Evolutionary conservation across 345 rosid genomes (phyloP), one percentile per base, ranked within the genome.

Genomic region (Heritiera fomes): DNA sequence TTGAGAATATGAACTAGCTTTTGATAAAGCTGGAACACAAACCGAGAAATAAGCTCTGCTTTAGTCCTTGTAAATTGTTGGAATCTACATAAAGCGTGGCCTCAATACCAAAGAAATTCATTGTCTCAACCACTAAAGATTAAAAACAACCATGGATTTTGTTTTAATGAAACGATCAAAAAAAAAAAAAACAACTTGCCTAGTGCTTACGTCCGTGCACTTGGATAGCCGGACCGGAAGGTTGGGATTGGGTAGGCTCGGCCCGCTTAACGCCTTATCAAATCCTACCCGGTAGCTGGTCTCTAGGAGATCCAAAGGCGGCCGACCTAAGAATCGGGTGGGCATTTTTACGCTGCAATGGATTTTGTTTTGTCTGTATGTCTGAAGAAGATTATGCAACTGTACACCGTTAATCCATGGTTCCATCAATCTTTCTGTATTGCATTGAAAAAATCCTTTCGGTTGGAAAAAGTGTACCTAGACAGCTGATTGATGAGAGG

Each of bases 11-110:
- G 23, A 18, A 66, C 50, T 41, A 8, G 32, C 52, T 66, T 41
- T 41, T 9, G n/a, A 63, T 63, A 63, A 64, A 64, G 69, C 38
- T 61, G 11, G 69, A 64, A 64, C 69, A 38, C 17, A 34, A 34
- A 34, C 45, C 46, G 38, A 64, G 69, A 38, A 64, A 64, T 7
- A 14, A 14, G 68, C 68, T 2, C 34, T 34, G 18, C 7, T 64
- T 6, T 3, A 30, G 43, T 11, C 17, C 66, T 32, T 10, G 28
- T 0, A 12, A 32, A 2, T 58, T 58, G 62, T 20, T n/a, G 32
- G 4, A 20, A 67, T 17, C 53, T 8, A 41, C 11, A 43, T 41
- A 43, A 67, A 20, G 6, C 28, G 49, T 23, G 28, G 41, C 50
- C 49, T 67, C 71, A n/a, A 41, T 41, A 7, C 12, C 43, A 13